phyloP scores from a whole-genome alignment of 2,329 filamentous ascomycete species.

The Claviceps sorghi region DNA sequence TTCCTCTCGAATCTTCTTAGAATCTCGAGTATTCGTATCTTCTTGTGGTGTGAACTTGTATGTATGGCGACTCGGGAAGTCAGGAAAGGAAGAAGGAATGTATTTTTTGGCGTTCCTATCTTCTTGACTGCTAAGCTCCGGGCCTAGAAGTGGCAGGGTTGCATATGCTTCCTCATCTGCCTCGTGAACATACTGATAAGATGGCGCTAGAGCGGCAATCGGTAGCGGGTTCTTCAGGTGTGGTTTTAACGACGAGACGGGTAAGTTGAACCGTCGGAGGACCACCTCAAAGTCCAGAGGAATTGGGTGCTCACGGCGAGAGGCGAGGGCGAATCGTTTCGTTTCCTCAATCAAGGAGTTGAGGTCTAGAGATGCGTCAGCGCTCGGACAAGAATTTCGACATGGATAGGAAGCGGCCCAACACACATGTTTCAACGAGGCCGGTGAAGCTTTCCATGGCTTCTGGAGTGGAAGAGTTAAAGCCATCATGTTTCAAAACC shows the following conservation, averaged over 20 bases:
- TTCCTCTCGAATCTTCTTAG: slow-evolving; percentile 44
- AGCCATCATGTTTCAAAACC: slow-evolving; percentile 43
- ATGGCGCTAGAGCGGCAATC: slow-evolving; percentile 22
- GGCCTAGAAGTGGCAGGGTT: slow-evolving; percentile 31
- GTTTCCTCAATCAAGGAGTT: slow-evolving; percentile 33
- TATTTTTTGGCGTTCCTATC: slow-evolving; percentile 42
- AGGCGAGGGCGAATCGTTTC: slow-evolving; percentile 30
- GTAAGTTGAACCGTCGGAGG: slow-evolving; percentile 36
- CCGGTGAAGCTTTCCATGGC: slow-evolving; percentile 44
- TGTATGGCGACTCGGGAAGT: slow-evolving; percentile 50
- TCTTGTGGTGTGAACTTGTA: slow-evolving; percentile 45
- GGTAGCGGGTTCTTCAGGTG: slow-evolving; percentile 41
- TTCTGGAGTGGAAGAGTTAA: slow-evolving; percentile 37
- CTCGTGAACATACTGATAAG: slow-evolving; percentile 23
- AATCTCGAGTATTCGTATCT: slow-evolving; percentile 31
- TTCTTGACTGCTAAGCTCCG: slow-evolving; percentile 41
- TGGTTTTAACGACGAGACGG: slow-evolving; percentile 35
- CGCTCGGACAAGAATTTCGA: background rate
- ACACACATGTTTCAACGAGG: slow-evolving; percentile 43
- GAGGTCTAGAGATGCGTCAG: slow-evolving; percentile 28
- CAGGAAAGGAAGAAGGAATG: slow-evolving; percentile 44
- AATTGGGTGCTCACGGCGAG: slow-evolving; percentile 37
- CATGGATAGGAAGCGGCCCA: background rate
- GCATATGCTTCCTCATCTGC: slow-evolving; percentile 26
- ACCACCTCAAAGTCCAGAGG: slow-evolving; percentile 44